Percentiles rank a stretch among this genome's conserved stretches.
Conservation (phyloP, 371 early-diverging fungal species). For the Circinella minor region DNA sequence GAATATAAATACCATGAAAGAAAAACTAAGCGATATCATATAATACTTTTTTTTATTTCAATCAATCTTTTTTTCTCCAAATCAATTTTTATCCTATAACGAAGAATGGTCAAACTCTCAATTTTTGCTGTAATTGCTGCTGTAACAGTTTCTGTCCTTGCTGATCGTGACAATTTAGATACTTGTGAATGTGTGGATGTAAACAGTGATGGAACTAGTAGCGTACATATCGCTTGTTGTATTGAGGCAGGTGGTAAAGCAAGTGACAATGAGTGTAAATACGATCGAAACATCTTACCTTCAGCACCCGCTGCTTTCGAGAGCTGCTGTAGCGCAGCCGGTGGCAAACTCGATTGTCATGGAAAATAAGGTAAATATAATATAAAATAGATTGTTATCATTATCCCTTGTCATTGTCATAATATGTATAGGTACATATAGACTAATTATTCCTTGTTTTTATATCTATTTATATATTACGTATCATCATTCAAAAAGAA, state of each 20-base stretch:
- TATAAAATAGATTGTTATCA: too few relatives aligned
- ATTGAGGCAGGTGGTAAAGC: background rate
- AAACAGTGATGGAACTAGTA: background rate
- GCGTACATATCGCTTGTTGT: background rate
- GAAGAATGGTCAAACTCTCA: background rate
- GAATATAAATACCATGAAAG: too few relatives aligned
- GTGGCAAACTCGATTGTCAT: background rate
- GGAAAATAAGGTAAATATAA: background rate
- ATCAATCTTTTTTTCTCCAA: background rate
- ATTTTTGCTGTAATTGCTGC: background rate
- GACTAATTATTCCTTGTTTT: too few relatives aligned
- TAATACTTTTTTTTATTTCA: background rate
- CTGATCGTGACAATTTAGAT: background rate
- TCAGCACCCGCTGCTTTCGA: background rate
- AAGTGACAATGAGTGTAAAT: background rate
- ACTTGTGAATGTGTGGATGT: background rate
- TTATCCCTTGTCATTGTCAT: too few relatives aligned
- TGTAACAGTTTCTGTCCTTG: background rate
- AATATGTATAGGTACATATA: too few relatives aligned
- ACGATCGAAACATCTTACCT: background rate
- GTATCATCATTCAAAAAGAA: too few relatives aligned
- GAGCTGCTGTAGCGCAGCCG: background rate
- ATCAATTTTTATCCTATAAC: too few relatives aligned
- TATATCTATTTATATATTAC: too few relatives aligned
- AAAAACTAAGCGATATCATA: too few relatives aligned